These are phyloP conservation scores for Calonectria henricotiae DNA, from an alignment of 2,329 filamentous ascomycete genomes.

Conservation along the genomic window DNA sequence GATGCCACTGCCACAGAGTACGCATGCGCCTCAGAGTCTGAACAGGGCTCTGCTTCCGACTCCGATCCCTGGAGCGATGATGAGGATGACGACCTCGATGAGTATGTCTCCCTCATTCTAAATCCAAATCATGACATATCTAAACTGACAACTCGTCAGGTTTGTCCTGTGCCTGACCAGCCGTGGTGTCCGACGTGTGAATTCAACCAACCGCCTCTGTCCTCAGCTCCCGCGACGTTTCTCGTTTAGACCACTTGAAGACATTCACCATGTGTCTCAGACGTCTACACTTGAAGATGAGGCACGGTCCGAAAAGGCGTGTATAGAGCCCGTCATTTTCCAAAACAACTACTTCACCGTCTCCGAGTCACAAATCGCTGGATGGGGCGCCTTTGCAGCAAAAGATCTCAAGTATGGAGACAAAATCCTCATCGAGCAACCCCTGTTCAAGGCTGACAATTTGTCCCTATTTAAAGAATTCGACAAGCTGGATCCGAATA, in stretches of 20 bases:
- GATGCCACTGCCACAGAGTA: constrained; percentile 38
- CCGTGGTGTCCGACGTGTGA: constrained; percentile 30
- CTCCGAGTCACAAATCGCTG: constrained; percentile 60
- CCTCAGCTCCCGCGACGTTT: constrained; percentile 33
- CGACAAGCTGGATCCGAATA: constrained; percentile 53
- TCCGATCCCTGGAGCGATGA: constrained; percentile 45
- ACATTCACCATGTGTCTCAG: background rate
- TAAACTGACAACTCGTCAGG: constrained; percentile 32
- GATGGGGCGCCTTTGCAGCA: constrained; percentile 66
- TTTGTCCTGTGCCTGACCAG: constrained; percentile 42
- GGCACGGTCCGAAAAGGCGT: background rate
- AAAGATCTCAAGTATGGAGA: constrained; percentile 59
- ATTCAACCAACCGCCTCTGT: constrained; percentile 30
- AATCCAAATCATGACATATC: background rate
- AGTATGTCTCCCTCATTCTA: constrained; percentile 36
- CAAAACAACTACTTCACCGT: constrained; percentile 63
- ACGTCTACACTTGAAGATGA: background rate
- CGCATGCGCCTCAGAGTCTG: constrained; percentile 46
- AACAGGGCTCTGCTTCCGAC: constrained; percentile 43
- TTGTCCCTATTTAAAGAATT: constrained; percentile 57
- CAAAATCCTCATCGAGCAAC: constrained; percentile 64
- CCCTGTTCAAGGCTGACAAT: constrained; percentile 59
- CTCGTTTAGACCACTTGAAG: constrained; percentile 38
- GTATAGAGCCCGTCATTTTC: constrained; percentile 45
- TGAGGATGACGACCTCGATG: constrained; percentile 47